These are phyloP conservation scores for Phytophthora fragariaefolia DNA, from an alignment of 352 stramenopile species.

Conservation along the genomic window DNA sequence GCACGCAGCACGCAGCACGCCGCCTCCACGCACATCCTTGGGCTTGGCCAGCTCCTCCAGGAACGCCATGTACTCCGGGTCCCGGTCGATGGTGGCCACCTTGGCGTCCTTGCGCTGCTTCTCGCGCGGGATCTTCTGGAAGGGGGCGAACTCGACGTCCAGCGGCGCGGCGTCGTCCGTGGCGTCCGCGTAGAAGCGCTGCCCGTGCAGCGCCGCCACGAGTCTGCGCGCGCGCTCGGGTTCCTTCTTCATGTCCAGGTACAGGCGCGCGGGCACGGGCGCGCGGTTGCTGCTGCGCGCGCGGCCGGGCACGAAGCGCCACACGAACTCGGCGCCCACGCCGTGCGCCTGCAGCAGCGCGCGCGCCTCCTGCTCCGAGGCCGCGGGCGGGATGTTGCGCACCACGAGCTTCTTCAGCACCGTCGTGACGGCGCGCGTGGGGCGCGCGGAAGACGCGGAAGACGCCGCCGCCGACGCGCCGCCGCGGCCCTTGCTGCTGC, in stretches of 20 bases:
- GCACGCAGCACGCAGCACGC: no score
- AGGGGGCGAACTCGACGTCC: slow-evolving; percentile 77
- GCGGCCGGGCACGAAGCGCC: slow-evolving; percentile 71
- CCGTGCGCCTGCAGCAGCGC: slow-evolving; percentile 48
- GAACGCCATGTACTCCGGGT: slow-evolving; percentile 78
- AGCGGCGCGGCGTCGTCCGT: slow-evolving; percentile 44
- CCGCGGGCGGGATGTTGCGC: slow-evolving; percentile 65
- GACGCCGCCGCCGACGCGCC: not conserved
- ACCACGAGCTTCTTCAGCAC: slow-evolving; percentile 75
- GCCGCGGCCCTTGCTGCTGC: slow-evolving; percentile 8
- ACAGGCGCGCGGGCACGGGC: slow-evolving; percentile 58
- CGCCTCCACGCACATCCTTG: slow-evolving; percentile 56
- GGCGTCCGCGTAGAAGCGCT: slow-evolving; percentile 36
- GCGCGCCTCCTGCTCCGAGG: slow-evolving; percentile 45
- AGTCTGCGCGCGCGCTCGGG: slow-evolving; percentile 54
- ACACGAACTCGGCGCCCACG: slow-evolving; percentile 49
- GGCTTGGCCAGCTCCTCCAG: slow-evolving; percentile 72
- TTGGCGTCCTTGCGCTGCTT: slow-evolving; percentile 86
- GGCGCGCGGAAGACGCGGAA: slow-evolving; percentile 21
- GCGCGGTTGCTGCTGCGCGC: slow-evolving; percentile 62
- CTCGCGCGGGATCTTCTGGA: slow-evolving; percentile 82
- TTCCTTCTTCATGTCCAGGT: slow-evolving; percentile 80
- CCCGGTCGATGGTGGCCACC: slow-evolving; percentile 70
- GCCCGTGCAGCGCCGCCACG: slow-evolving; percentile 61
- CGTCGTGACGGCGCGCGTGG: slow-evolving; percentile 50